phyloP scores from a whole-genome alignment of 345 rosid species.

The Aquilaria yunnanensis region DNA sequence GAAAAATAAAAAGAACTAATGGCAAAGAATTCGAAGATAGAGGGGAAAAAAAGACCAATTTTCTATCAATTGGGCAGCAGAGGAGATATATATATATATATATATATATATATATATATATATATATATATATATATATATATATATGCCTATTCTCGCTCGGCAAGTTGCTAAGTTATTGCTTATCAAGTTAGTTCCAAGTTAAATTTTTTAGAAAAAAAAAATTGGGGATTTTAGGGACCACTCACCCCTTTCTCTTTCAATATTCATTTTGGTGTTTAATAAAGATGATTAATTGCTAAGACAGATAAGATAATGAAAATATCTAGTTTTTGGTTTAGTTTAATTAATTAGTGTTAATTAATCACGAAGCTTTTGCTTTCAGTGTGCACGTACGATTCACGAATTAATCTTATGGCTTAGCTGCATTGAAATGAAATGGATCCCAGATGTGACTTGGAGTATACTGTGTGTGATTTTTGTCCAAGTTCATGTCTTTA shows the following conservation, averaged over 20 bases:
- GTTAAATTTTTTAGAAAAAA: slow-evolving; percentile 5
- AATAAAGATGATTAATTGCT: background rate
- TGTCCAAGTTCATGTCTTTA: too few species aligned
- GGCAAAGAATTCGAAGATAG: background rate
- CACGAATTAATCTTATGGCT: too few species aligned
- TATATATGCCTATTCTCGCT: slow-evolving; percentile 5
- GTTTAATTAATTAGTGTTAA: too few species aligned
- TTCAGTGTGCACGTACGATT: too few species aligned
- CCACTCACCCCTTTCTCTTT: slow-evolving; percentile 14
- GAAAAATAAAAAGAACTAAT: background rate
- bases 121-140: background rate
- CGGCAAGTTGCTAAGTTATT: slow-evolving; percentile 10
- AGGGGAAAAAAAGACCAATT: background rate
- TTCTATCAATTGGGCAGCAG: slow-evolving; percentile 5
- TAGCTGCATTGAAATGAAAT: too few species aligned
- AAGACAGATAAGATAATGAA: too few species aligned
- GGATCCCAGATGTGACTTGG: too few species aligned
- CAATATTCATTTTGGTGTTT: slow-evolving; percentile 12
- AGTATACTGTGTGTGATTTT: too few species aligned
- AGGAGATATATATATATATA: background rate
- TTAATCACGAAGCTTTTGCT: too few species aligned
- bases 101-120: too few species aligned
- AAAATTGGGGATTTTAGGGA: slow-evolving; percentile 11
- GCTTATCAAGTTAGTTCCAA: slow-evolving; percentile 19
- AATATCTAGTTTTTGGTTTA: too few species aligned